These are phyloP conservation scores for Pyropia yezoensis DNA, from an alignment of 23 red algal species.

Conservation along the genomic window DNA sequence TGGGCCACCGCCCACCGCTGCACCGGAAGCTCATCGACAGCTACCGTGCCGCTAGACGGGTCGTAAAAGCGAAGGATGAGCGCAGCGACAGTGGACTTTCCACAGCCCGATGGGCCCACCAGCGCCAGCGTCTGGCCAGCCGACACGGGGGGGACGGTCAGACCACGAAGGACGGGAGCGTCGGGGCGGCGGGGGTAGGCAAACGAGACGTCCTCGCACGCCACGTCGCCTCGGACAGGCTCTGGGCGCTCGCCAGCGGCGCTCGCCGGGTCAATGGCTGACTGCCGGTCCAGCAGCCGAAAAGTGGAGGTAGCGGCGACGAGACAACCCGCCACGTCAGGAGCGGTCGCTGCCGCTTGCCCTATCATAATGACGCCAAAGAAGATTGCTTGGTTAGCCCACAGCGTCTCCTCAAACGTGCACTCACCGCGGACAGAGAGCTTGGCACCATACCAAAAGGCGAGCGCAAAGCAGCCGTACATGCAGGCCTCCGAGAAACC, in stretches of 20 bases:
- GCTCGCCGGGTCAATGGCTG: background rate
- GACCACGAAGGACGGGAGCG: background rate
- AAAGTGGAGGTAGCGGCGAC: background rate
- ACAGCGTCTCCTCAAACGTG: conserved; percentile 7
- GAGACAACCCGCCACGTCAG: conserved; percentile 15
- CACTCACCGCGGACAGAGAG: conserved; percentile 1
- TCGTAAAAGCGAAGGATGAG: conserved; percentile 58
- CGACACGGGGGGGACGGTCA: background rate
- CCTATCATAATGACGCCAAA: conserved; percentile 39
- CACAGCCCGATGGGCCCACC: conserved; percentile 34
- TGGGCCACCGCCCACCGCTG: conserved; percentile 4
- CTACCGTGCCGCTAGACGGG: conserved; percentile 5
- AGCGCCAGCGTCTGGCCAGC: conserved; percentile 12
- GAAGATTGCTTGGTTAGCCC: conserved; percentile 1
- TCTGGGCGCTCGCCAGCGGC: background rate
- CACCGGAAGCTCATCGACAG: conserved; percentile 14
- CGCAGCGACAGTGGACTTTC: conserved; percentile 31
- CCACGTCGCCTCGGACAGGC: background rate
- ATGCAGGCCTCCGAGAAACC: conserved; percentile 61
- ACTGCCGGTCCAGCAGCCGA: background rate
- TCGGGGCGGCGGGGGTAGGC: background rate
- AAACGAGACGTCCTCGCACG: background rate
- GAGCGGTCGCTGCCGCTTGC: conserved; percentile 30
- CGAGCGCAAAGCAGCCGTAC: conserved; percentile 10
- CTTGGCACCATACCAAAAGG: conserved; percentile 28